Conservation (phyloP, 108 stramenopile genomes). For the Schizochytrium sp. region DNA sequence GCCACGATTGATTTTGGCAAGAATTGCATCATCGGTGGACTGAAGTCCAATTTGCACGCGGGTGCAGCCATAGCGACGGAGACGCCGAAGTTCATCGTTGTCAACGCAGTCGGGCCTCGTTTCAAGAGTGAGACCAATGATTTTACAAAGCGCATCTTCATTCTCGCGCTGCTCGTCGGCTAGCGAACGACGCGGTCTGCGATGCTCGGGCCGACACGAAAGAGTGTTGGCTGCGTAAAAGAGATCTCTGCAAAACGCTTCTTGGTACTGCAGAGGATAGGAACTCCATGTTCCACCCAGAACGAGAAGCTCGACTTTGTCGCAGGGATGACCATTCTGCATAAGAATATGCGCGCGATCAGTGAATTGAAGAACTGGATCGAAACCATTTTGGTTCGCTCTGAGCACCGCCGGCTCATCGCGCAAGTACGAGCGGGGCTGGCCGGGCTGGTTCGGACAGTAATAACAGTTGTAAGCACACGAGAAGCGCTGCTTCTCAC, state of each 20-base stretch:
- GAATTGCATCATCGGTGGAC: constrained; percentile 79
- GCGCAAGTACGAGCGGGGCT: constrained; percentile 39
- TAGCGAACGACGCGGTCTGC: background rate
- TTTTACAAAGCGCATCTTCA: constrained; percentile 23
- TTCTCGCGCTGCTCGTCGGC: constrained; percentile 31
- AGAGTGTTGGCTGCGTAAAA: constrained; percentile 43
- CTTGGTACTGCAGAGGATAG: constrained; percentile 37
- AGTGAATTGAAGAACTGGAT: constrained; percentile 34
- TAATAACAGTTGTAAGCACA: constrained; percentile 47
- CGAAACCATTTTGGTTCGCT: constrained; percentile 34
- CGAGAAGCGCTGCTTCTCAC: constrained; percentile 37
- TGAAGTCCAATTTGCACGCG: constrained; percentile 96
- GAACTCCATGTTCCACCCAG: constrained; percentile 81
- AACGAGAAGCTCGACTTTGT: constrained; percentile 91
- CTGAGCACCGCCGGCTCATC: constrained; percentile 40
- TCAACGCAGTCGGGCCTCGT: constrained; percentile 71
- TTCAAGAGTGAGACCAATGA: constrained; percentile 89
- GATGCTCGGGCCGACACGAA: constrained; percentile 7
- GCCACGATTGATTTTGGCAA: constrained; percentile 86
- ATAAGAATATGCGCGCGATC: constrained; percentile 13
- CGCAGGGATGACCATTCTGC: constrained; percentile 70
- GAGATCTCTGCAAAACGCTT: constrained; percentile 33
- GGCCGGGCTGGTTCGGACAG: constrained; percentile 41
- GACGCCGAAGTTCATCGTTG: constrained; percentile 25
- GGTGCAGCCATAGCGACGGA: constrained; percentile 93